A percentile compares a stretch with the other conserved stretches of the same genome.
Evolutionary conservation across 108 stramenopile species (phyloP).

Genomic region (Skeletonema tropicum): DNA sequence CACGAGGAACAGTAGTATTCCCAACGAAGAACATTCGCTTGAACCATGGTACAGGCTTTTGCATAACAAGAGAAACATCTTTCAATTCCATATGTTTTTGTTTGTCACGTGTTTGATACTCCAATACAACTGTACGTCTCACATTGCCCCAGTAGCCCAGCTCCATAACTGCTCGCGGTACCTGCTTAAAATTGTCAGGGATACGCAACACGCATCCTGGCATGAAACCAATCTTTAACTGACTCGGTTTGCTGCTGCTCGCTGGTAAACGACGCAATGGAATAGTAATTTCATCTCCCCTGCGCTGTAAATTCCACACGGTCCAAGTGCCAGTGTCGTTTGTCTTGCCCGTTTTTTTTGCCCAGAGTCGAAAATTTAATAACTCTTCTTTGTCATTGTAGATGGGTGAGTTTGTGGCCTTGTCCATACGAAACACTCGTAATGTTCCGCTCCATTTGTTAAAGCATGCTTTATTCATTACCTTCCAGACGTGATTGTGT

Average conservation of each 20-base stretch:
- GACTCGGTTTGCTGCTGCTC: not conserved
- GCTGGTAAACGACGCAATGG: not conserved
- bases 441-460: not conserved
- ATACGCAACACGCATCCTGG: not conserved
- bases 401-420: not conserved
- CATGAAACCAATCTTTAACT: not conserved
- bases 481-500: not conserved
- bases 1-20: not conserved
- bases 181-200: not conserved
- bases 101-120: not conserved
- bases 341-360: not conserved
- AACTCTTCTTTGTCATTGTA: not conserved
- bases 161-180: not conserved
- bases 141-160: not conserved
- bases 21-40: not conserved
- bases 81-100: not conserved
- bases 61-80: not conserved
- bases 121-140: not conserved
- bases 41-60: not conserved
- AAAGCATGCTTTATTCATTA: not conserved
- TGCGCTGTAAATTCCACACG: conserved; percentile 1
- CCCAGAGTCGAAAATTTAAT: conserved; percentile 1
- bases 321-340: conserved; percentile 2
- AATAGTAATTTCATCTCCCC: not conserved
- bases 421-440: not conserved